Evolutionary conservation across 2,329 filamentous ascomycete species (phyloP).

Genomic region (Beauveria rudraprayagi): DNA sequence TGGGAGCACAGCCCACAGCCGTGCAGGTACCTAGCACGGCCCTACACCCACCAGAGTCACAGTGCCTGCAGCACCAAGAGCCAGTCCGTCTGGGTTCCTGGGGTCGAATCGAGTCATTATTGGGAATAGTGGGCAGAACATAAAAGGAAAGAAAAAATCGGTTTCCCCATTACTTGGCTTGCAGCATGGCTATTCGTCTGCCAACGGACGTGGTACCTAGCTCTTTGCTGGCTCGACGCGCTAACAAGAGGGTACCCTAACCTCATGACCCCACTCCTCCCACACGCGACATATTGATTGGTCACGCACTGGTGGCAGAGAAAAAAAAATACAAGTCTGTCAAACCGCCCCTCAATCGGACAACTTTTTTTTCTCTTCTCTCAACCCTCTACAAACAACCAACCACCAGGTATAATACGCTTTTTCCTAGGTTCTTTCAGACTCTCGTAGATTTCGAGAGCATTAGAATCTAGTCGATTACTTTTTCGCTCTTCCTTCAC

Average conservation of each 20-base stretch:
- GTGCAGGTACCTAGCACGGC: background rate
- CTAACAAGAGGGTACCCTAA: slow-evolving; percentile 20
- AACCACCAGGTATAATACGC: slow-evolving; percentile 23
- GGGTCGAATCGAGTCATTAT: background rate
- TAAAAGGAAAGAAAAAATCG: background rate
- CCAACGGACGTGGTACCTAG: background rate
- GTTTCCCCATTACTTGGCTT: background rate
- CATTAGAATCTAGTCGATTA: slow-evolving; percentile 37
- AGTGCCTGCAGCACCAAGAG: slow-evolving; percentile 2
- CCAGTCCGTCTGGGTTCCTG: background rate
- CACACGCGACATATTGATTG: slow-evolving; percentile 10
- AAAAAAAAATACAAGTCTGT: slow-evolving; percentile 29
- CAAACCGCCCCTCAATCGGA: slow-evolving; percentile 29
- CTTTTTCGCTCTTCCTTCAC: slow-evolving; percentile 18
- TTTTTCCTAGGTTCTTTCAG: slow-evolving; percentile 31
- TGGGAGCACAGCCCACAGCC: background rate
- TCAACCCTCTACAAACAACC: slow-evolving; percentile 22
- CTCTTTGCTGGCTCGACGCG: background rate
- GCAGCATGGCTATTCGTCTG: background rate
- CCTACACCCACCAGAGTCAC: background rate
- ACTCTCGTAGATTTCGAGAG: slow-evolving; percentile 39
- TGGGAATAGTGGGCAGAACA: background rate
- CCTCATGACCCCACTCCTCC: slow-evolving; percentile 8
- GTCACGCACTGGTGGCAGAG: slow-evolving; percentile 17
- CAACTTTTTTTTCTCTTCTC: slow-evolving; percentile 28